Percentiles rank a stretch among this genome's conserved stretches.
These are phyloP conservation scores for Ogataea ganodermae DNA, from an alignment of 805 yeast genomes.

Conservation along the genomic window DNA sequence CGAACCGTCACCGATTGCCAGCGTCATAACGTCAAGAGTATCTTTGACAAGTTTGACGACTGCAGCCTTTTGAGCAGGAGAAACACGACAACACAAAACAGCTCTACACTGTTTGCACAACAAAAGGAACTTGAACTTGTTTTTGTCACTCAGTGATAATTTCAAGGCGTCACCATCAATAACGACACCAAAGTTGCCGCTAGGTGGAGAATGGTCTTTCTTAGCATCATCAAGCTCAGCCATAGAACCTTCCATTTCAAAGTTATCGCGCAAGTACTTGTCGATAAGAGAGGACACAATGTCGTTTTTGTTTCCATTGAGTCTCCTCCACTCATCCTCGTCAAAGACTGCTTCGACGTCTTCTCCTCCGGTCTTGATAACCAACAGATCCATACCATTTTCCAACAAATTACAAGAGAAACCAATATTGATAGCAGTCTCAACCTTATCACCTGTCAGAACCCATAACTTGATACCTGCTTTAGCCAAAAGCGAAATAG, in stretches of 20 bases:
- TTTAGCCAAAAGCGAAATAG: constrained; percentile 64
- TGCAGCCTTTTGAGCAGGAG: constrained; percentile 86
- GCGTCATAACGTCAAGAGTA: constrained; percentile 74
- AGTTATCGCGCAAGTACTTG: constrained; percentile 55
- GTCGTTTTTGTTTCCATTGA: constrained; percentile 25
- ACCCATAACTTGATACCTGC: constrained; percentile 90
- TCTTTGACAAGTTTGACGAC: constrained; percentile 79
- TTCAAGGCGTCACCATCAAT: constrained; percentile 81
- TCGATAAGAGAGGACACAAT: constrained; percentile 51
- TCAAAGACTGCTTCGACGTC: constrained; percentile 49
- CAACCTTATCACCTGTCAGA: constrained; percentile 86
- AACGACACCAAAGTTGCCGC: constrained; percentile 65
- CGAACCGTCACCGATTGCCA: constrained; percentile 88
- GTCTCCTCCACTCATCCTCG: constrained; percentile 27
- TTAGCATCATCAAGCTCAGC: constrained; percentile 59
- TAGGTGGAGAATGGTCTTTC: constrained; percentile 66
- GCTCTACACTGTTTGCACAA: constrained; percentile 80
- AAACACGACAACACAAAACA: constrained; percentile 83
- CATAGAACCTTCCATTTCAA: constrained; percentile 57
- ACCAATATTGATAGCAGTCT: constrained; percentile 85
- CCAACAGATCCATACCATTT: constrained; percentile 72
- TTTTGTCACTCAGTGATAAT: constrained; percentile 45
- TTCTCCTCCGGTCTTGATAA: constrained; percentile 60
- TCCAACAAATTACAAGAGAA: constrained; percentile 79
- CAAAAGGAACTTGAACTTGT: constrained; percentile 59